Base-by-base conservation (phyloP, 495 filamentous ascomycete genomes). In the Glutinoglossum americanum region DNA sequence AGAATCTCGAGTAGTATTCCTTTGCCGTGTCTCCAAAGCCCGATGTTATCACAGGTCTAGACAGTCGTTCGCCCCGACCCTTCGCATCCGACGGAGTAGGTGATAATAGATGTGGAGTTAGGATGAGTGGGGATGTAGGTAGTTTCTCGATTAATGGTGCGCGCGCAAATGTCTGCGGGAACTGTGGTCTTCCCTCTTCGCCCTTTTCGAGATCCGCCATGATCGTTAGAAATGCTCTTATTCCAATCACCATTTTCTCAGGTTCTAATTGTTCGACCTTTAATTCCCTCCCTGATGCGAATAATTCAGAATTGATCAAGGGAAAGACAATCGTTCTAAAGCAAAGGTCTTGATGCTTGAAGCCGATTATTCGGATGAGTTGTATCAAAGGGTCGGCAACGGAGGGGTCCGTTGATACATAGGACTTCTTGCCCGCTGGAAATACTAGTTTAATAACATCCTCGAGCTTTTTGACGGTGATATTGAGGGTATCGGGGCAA, bases 241-340 rank as follows among this genome's bases (percentile, higher is more conserved):
- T 99, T 11, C 89, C 92, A 64, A 99, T 84, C 10, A 96, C 87
- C 73, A 96, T 94, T 64, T 84, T 84, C 65, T 99, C 92, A 0
- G 92, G 92, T 55, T 96, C 92, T 62, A 99, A 80, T 63, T 92
- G 86, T 64, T 96, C 90, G 53, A 94, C 84, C 64, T 80, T 87
- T 58, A 92, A 71, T 30, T 94, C 89, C 65, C 78, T 82, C 32
- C 84, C 82, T 32, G 79, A 75, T 1, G 78, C 78, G 64, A 98
- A 89, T 32, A 86, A 71, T 41, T 99, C 92, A 7, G 87, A 85
- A 65, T 94, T 96, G 62, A 99, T 83, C 54, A 99, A 69, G 9
- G 90, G 92, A 65, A 95, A 99, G 21, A 99, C 85, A 57, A 97
- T 86, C 56, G 72, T 86, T 60, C 81, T 78, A 68, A 97, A 95